phyloP scores from a whole-genome alignment of 306 rosid genomes.

The Canavalia ensiformis region DNA sequence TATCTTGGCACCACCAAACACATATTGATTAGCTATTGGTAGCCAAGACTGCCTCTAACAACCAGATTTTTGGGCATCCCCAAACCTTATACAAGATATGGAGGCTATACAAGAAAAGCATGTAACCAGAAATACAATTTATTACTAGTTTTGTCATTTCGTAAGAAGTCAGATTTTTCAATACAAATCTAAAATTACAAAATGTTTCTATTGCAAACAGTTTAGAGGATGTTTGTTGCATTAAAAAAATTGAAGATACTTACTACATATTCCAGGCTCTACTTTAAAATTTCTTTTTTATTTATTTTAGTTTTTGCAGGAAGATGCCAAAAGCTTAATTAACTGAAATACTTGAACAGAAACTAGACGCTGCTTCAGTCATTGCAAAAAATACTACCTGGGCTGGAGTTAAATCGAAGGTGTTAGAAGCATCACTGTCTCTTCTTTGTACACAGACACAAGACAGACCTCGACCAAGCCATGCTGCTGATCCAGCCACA shows the following conservation, averaged over 20 bases:
- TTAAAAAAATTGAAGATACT: neutral
- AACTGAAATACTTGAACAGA: neutral
- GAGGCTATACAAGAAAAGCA: constrained; percentile 20
- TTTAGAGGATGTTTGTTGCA: constrained; percentile 7
- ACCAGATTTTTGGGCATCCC: constrained; percentile 27
- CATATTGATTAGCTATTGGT: neutral
- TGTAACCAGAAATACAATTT: constrained; percentile 10
- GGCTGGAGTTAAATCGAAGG: constrained; percentile 80
- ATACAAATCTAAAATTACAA: constrained; percentile 9
- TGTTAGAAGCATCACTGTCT: constrained; percentile 78
- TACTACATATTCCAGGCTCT: neutral
- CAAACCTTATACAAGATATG: constrained; percentile 13
- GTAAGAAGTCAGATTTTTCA: constrained; percentile 26
- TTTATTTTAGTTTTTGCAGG: neutral
- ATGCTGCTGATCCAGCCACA: constrained; percentile 97
- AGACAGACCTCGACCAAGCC: constrained; percentile 99
- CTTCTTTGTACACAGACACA: constrained; percentile 89
- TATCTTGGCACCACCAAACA: constrained; percentile 23
- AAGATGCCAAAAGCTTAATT: constrained; percentile 6
- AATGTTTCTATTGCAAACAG: constrained; percentile 11
- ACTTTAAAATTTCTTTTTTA: neutral
- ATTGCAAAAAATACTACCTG: constrained; percentile 61
- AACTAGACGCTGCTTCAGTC: neutral
- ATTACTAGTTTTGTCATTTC: constrained; percentile 14
- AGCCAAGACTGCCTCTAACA: neutral